Conservation (phyloP, 169 alveolate species). For the Plasmodium adleri region DNA sequence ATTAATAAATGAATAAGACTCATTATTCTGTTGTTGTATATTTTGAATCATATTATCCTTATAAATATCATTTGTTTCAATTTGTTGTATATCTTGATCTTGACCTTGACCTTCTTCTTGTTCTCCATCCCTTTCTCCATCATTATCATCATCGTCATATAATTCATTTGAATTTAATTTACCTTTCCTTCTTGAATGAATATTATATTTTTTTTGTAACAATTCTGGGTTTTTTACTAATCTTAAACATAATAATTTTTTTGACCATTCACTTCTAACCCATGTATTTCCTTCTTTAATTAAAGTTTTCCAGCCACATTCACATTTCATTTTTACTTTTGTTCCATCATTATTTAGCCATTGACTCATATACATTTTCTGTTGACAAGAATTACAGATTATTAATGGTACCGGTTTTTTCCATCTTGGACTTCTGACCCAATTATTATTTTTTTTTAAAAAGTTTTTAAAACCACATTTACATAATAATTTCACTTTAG, state of each 20-base stretch:
- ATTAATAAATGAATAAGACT: neutral
- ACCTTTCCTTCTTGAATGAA: conserved; percentile 38
- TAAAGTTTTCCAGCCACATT: conserved; percentile 75
- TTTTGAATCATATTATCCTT: too few relatives aligned
- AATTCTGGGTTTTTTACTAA: conserved; percentile 64
- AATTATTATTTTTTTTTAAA: conserved; percentile 55
- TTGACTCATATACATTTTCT: conserved; percentile 75
- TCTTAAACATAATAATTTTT: conserved; percentile 55
- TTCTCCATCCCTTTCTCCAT: neutral
- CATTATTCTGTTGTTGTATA: conserved; percentile 2
- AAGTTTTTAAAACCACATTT: conserved; percentile 76
- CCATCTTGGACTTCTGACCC: conserved; percentile 78
- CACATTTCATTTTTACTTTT: conserved; percentile 75
- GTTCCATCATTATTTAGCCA: conserved; percentile 76
- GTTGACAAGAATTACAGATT: conserved; percentile 70
- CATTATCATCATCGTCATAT: neutral
- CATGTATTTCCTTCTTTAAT: conserved; percentile 74
- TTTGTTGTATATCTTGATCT: too few relatives aligned
- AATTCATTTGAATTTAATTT: conserved; percentile 35
- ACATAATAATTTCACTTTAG: conserved; percentile 69
- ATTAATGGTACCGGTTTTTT: conserved; percentile 72
- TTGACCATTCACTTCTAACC: conserved; percentile 78
- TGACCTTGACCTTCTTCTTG: too few relatives aligned
- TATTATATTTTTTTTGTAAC: conserved; percentile 51
- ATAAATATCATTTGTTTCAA: too few relatives aligned